Conservation (phyloP, 768 basidiomycete genomes). For the Boletus fagicola region DNA sequence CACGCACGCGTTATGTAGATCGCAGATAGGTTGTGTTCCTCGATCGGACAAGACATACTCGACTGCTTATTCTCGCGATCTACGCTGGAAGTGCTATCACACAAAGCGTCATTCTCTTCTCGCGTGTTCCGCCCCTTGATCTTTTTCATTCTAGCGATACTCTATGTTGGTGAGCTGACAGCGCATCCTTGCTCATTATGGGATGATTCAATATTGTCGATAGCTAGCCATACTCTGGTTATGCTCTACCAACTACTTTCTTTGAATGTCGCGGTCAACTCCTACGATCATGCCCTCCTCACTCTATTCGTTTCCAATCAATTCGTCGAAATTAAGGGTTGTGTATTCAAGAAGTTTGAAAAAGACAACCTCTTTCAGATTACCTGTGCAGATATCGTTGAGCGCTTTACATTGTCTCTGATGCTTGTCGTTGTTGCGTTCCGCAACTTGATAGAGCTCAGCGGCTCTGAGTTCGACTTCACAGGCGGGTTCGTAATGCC, state of each 20-base stretch:
- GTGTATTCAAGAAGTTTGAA: slow-evolving; percentile 99
- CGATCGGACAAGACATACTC: slow-evolving; percentile 95
- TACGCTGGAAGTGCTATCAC: slow-evolving; percentile 74
- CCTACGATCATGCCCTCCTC: slow-evolving; percentile 92
- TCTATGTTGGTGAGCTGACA: slow-evolving; percentile 70
- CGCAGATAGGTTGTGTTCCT: slow-evolving; percentile 89
- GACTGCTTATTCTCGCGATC: slow-evolving; percentile 95
- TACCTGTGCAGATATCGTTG: slow-evolving; percentile 98
- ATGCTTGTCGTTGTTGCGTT: slow-evolving; percentile 92
- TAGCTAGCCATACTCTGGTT: slow-evolving; percentile 88
- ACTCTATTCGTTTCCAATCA: slow-evolving; percentile 96
- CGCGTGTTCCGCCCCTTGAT: slow-evolving; percentile 76
- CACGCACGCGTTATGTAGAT: slow-evolving; percentile 53
- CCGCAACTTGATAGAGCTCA: slow-evolving; percentile 92
- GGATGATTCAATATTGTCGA: neutral
- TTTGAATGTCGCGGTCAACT: slow-evolving; percentile 96
- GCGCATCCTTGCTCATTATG: neutral
- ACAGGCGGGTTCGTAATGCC: slow-evolving; percentile 69
- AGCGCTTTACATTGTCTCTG: slow-evolving; percentile 86
- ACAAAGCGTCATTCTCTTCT: slow-evolving; percentile 55
- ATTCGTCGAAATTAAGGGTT: slow-evolving; percentile 99
- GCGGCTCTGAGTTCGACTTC: slow-evolving; percentile 85
- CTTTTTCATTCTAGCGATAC: slow-evolving; percentile 77
- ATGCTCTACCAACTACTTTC: slow-evolving; percentile 95
- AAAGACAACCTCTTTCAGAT: slow-evolving; percentile 99